Base-by-base conservation (phyloP, 2,329 filamentous ascomycete genomes). In the Penicillium crustosum region DNA sequence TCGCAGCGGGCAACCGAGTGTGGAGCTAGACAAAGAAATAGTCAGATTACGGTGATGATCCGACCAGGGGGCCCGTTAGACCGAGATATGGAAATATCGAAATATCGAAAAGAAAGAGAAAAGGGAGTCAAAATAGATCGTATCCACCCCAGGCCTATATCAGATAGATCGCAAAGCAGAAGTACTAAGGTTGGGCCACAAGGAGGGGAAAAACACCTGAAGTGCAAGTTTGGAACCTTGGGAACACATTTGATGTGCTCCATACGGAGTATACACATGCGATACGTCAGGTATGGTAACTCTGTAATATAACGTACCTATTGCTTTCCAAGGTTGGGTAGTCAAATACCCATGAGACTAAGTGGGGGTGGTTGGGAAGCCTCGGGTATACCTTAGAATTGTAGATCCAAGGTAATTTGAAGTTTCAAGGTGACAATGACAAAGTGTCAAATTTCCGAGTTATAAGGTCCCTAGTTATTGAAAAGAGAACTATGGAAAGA, bases 11-110 rank as follows among this genome's bases (percentile, higher is more conserved):
- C 33, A 35, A 52, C 25, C 52, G 33, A 33, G 56, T 43, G 54
- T 61, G 64, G 62, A 63, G 64, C 61, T 56, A 58, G 56, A 61
- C 56, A 61, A 63, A 65, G 55, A 64, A 65, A 61, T 51, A 52
- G 49, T 62, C 47, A 64, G 62, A 62, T 52, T 59, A 49, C 33
- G 38, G 55, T 33, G 45, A 57, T 53, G 53, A 62, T 57, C 55
- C 49, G 56, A 58, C 53, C 57, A 54, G 60, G 59, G 55, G 12
- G 8, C 49, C 44, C 53, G 44, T 53, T 47, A 35, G 27, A 19
- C 41, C 49, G 54, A 56, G 45, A 44, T n/a, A 53, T 48, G 35
- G 35, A 25, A 25, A 25, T 25, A 25, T 25, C 25, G 49, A 60
- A 42, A 54, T 49, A 57, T 38, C 35, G 27, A 48, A 42, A 27